Percentiles rank a stretch among this genome's conserved stretches.
Conservation (phyloP, 306 rosid genomes). For the Dryas alaskensis region DNA sequence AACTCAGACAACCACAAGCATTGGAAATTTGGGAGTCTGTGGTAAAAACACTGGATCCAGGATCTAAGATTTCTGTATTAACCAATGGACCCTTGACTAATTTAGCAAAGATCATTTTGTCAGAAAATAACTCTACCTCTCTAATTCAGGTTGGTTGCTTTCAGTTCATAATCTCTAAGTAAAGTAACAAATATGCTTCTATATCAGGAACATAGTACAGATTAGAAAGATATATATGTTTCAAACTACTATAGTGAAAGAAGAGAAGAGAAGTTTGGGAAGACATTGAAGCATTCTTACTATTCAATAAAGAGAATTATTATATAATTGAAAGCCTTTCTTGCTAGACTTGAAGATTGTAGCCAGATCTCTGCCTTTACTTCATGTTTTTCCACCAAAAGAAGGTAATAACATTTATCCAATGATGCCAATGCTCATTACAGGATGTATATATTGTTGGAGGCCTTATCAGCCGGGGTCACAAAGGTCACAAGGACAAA, state of each 20-base stretch:
- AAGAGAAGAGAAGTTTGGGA: too few relatives aligned
- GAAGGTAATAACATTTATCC: conserved; percentile 4
- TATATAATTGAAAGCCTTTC: too few relatives aligned
- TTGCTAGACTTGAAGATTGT: too few relatives aligned
- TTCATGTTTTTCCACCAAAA: not conserved
- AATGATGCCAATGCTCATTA: conserved; percentile 7
- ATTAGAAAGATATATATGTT: too few relatives aligned
- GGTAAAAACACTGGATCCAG: conserved; percentile 45
- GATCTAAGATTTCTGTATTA: conserved; percentile 66
- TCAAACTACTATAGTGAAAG: too few relatives aligned
- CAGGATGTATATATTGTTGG: conserved; percentile 84
- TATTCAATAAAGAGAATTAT: too few relatives aligned
- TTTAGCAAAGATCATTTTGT: conserved; percentile 60
- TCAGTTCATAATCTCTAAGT: not conserved
- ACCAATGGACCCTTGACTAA: conserved; percentile 94
- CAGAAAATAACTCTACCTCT: conserved; percentile 44
- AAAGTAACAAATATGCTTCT: too few relatives aligned
- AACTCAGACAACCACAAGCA: conserved; percentile 70
- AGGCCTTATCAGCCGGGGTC: conserved; percentile 56
- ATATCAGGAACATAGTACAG: too few relatives aligned
- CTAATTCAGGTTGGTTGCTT: conserved; percentile 53
- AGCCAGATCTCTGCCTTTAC: too few relatives aligned
- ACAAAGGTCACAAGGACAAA: conserved; percentile 38
- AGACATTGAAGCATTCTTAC: too few relatives aligned
- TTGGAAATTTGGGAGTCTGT: conserved; percentile 73